Evolutionary conservation across 345 rosid species (phyloP).

Genomic region (Arabidopsis arenosa): DNA sequence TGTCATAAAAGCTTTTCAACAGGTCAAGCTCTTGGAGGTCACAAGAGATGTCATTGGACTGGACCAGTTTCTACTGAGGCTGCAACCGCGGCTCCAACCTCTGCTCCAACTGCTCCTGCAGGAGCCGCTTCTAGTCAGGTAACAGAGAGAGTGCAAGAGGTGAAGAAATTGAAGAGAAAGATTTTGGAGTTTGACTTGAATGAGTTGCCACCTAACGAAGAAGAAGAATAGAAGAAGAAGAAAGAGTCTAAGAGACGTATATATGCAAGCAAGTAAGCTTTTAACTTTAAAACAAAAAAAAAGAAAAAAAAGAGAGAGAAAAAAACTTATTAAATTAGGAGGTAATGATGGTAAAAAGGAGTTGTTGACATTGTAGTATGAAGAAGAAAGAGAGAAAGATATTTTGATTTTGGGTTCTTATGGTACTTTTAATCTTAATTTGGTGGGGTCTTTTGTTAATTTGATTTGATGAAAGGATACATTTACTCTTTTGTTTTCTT

Average conservation of each 20-base stretch:
- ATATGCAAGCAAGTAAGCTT: slow-evolving; percentile 43
- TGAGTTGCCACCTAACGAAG: slow-evolving; percentile 45
- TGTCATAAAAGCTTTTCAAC: slow-evolving; percentile 49
- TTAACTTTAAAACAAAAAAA: background rate
- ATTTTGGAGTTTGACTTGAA: slow-evolving; percentile 46
- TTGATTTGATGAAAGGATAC: slow-evolving; percentile 38
- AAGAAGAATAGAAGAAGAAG: slow-evolving; percentile 41
- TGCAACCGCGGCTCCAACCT: slow-evolving; percentile 35
- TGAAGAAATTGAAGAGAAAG: slow-evolving; percentile 38
- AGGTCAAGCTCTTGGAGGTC: slow-evolving; percentile 65
- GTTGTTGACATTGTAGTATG: slow-evolving; percentile 41
- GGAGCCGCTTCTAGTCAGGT: slow-evolving; percentile 43
- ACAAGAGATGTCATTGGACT: slow-evolving; percentile 59
- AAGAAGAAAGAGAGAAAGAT: slow-evolving; percentile 28
- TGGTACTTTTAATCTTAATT: slow-evolving; percentile 37
- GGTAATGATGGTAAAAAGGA: slow-evolving; percentile 34
- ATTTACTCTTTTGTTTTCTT: slow-evolving; percentile 25
- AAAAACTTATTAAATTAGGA: slow-evolving; percentile 24
- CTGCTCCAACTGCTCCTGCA: slow-evolving; percentile 10
- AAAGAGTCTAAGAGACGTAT: slow-evolving; percentile 41
- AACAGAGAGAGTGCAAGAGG: slow-evolving; percentile 35
- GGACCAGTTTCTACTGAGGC: slow-evolving; percentile 40
- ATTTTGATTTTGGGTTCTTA: slow-evolving; percentile 23
- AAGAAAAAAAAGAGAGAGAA: background rate
- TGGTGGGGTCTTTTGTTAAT: slow-evolving; percentile 39